Percentiles rank a stretch among this genome's conserved stretches.
Conservation (phyloP, 139 green algal genomes). For the Chloropicon primus region DNA sequence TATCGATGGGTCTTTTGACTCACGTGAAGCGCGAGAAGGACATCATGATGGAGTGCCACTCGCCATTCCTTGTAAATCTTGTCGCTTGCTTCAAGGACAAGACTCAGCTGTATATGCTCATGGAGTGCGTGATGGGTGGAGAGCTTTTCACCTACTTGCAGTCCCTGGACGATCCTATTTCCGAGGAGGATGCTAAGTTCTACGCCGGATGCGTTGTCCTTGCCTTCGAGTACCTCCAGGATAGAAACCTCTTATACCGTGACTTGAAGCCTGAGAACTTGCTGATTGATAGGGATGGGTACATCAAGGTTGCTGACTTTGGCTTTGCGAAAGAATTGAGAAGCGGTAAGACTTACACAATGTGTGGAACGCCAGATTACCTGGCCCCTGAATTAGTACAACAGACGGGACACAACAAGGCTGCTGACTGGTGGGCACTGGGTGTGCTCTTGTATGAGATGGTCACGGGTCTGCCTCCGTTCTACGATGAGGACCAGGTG, state of each 20-base stretch:
- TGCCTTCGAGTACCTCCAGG: conserved; percentile 89
- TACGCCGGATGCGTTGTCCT: conserved; percentile 81
- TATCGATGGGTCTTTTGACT: conserved; percentile 19
- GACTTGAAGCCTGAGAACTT: conserved; percentile 83
- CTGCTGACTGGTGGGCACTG: conserved; percentile 67
- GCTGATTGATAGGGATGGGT: not conserved
- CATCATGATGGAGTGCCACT: conserved; percentile 44
- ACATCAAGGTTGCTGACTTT: not conserved
- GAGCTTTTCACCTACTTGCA: conserved; percentile 88
- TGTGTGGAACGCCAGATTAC: conserved; percentile 94
- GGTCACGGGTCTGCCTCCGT: conserved; percentile 47
- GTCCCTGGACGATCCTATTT: conserved; percentile 30
- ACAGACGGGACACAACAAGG: conserved; percentile 50
- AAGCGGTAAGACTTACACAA: conserved; percentile 56
- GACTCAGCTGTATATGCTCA: conserved; percentile 61
- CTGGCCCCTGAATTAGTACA: conserved; percentile 80
- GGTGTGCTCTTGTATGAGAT: conserved; percentile 76
- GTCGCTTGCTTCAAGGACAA: conserved; percentile 45
- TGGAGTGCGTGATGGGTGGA: conserved; percentile 78
- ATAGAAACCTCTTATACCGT: conserved; percentile 77
- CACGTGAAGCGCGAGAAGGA: conserved; percentile 69
- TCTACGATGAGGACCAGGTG: conserved; percentile 47
- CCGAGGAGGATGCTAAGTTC: conserved; percentile 68
- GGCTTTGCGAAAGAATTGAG: not conserved
- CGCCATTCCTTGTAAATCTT: conserved; percentile 71